These are phyloP conservation scores for Hemileccinum impolitum DNA, from an alignment of 768 basidiomycete species.

Conservation along the genomic window DNA sequence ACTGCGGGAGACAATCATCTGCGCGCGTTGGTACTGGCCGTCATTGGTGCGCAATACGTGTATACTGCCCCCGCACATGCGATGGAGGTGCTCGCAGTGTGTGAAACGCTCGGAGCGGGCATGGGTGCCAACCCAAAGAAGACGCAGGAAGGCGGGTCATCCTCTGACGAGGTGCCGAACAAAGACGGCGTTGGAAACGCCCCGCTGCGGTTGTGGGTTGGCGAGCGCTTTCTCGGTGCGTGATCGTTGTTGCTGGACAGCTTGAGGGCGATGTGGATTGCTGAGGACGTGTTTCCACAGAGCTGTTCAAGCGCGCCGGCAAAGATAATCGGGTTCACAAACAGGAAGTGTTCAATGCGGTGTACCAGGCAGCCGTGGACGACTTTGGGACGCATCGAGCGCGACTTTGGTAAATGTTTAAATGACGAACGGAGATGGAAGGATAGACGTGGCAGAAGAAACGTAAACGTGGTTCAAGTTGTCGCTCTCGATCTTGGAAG, in stretches of 20 bases:
- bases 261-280: background rate
- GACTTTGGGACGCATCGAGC: conserved; percentile 14
- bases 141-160: conserved; percentile 2
- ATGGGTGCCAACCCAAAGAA: conserved; percentile 44
- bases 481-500: too few species aligned
- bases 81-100: conserved; percentile 58
- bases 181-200: conserved; percentile 54
- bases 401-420: conserved; percentile 14
- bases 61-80: conserved; percentile 72
- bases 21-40: conserved; percentile 64
- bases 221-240: conserved; percentile 63
- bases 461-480: too few species aligned
- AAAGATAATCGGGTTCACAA: conserved; percentile 45
- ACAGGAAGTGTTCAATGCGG: conserved; percentile 44
- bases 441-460: background rate
- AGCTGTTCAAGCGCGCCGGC: conserved; percentile 55
- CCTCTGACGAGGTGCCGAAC: conserved; percentile 5
- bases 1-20: conserved; percentile 67
- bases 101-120: conserved; percentile 68
- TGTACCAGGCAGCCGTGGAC: conserved; percentile 25
- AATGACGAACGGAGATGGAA: background rate
- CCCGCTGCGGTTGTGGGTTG: conserved; percentile 67
- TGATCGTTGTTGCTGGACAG: background rate
- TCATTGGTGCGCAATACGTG: conserved; percentile 67
- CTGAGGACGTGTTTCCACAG: conserved; percentile 28